These are phyloP conservation scores for Trichothecium sympodiale DNA, from an alignment of 2,329 filamentous ascomycete genomes.

Conservation along the genomic window DNA sequence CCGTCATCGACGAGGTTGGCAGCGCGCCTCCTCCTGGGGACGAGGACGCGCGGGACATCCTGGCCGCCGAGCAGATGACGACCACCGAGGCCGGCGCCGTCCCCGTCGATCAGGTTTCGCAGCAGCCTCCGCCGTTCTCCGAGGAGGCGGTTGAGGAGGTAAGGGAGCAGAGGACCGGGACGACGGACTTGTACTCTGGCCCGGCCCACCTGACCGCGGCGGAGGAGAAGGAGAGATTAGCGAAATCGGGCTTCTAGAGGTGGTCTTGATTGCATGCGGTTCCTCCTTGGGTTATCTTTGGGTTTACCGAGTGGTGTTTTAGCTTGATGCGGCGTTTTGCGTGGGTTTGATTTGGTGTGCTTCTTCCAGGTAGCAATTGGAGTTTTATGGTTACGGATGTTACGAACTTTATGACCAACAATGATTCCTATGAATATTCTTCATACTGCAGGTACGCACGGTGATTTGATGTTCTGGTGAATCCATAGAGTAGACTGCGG, in stretches of 20 bases:
- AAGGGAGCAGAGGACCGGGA: not conserved
- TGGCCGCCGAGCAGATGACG: constrained; percentile 13
- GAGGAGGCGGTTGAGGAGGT: not conserved
- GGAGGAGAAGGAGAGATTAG: constrained; percentile 15
- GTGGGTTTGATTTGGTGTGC: no score
- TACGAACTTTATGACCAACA: no score
- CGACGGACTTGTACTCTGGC: constrained; percentile 2
- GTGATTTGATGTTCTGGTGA: no score
- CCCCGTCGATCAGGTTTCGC: not conserved
- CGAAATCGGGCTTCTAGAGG: constrained; percentile 11
- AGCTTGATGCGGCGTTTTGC: no score
- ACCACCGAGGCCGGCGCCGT: constrained; percentile 6
- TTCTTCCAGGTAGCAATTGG: no score
- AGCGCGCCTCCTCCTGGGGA: constrained; percentile 10
- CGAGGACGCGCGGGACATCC: constrained; percentile 8
- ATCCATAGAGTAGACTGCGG: no score
- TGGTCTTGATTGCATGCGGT: no score
- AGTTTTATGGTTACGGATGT: no score
- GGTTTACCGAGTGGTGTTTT: no score
- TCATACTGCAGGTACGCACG: no score
- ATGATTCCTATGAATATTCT: no score
- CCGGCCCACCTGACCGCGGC: not conserved
- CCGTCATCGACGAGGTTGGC: constrained; percentile 15
- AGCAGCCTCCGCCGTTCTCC: not conserved
- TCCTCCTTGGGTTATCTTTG: no score